Base-by-base conservation (phyloP, 805 yeast species). In the Yarrowia hollandica region DNA sequence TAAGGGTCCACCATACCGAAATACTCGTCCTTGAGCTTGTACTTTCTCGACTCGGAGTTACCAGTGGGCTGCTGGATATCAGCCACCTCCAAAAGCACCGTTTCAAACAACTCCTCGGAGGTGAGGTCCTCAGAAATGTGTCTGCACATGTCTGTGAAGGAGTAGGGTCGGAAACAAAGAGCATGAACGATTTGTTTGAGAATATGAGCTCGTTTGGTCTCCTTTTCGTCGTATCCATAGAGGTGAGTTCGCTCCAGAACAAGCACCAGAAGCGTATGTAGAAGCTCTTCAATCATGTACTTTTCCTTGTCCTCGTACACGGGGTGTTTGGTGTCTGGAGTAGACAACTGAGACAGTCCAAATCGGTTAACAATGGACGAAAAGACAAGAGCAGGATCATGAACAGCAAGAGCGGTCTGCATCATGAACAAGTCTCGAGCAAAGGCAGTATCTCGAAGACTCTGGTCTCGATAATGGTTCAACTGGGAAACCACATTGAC, bases 401-500 rank as follows among this genome's bases (percentile, higher is more conserved):
- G 77, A 3, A 80, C 72, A 39, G 82, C 82, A 62, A 86, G 75
- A 64, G 79, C 75, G 7, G 76, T 65, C 65, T 94, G 98, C 0
- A 82, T 76, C 67, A 88, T 74, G 67, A 80, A 87, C 18, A 92
- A 69, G 66, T 94, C 98, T 64, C 96, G 79, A 65, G 83, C 76
- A 67, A 79, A 91, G 0, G 97, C 96, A 62, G 82, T 82, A 63
- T 91, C 97, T 59, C 97, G 76, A 52, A 91, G 77, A 4, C 90
- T 87, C 11, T 90, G 80, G 61, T 82, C 85, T 35, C 86, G 80
- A 69, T 92, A 92, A 60, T 90, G 83, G 64, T 84, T 86, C 63
- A 87, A 77, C 68, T 92, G 98, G 22, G 84, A 83, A 37, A 86
- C 78, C 5, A 90, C 83, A 37, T 91, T 85, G 61, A 82, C 79